Evolutionary conservation across 352 stramenopile genomes (phyloP), one percentile per base, ranked within the genome.

Genomic region (Phytopythium delawarense): DNA sequence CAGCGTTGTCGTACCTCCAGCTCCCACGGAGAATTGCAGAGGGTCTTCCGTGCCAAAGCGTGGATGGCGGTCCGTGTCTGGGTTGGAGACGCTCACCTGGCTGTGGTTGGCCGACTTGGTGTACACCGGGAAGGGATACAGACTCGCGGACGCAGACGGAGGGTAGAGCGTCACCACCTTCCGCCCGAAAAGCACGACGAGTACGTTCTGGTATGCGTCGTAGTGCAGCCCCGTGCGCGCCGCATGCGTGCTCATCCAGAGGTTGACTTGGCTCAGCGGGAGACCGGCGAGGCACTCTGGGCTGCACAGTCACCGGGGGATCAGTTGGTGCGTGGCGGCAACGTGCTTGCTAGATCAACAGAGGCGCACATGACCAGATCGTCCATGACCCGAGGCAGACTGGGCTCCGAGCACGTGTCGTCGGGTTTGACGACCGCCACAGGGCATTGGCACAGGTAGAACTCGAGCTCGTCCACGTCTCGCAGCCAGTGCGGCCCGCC

Each of bases 371-470:
- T 42, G 4, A 63, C 21, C 21, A 95, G 76, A 37, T 87, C 61
- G 7, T 87, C 49, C 75, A 89, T 88, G 25, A 92, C 61, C 0
- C 32, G 25, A 1, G 86, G 80, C 9, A 95, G 54, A n/a, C 57
- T 69, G 2, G 80, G 59, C 25, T 66, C 59, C 16, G 62, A 59
- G 65, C 71, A 84, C 11, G 75, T 84, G 11, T 65, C 69, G 63
- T 88, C 75, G 21, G 81, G 70, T 23, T 78, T 78, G 23, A 52
- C 58, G 7, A 90, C 75, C 45, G 72, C 84, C 49, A 93, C 88
- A 18, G 87, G 82, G 45, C 82, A 94, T 56, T 95, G 87, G 30
- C 82, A 89, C 23, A 95, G 61, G 53, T 92, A 94, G 68, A 95
- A 92, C 37, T 93, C 74, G 5, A 95, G 69, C n/a, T 81, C 78